Conservation (phyloP, 306 rosid genomes). For the Ceratonia siliqua region DNA sequence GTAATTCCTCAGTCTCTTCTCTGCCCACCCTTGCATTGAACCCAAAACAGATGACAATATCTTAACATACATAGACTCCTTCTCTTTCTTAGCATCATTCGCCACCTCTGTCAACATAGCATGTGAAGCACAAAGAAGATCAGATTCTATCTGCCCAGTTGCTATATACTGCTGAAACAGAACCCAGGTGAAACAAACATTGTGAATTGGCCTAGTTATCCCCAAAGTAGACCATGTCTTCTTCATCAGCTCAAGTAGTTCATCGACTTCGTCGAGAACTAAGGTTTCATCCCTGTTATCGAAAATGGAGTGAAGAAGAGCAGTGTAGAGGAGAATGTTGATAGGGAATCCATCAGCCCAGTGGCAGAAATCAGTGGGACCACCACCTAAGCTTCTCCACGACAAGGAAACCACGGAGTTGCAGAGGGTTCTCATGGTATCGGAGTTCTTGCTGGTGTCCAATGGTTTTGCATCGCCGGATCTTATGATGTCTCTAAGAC, state of each 20-base stretch:
- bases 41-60: slow-evolving; percentile 62
- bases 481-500: slow-evolving; percentile 65
- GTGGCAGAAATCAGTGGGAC: slow-evolving; percentile 83
- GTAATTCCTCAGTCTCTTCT: slow-evolving; percentile 66
- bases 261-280: slow-evolving; percentile 94
- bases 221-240: slow-evolving; percentile 89
- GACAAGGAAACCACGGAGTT: slow-evolving; percentile 87
- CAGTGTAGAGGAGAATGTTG: slow-evolving; percentile 65
- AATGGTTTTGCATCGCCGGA: slow-evolving; percentile 44
- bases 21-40: slow-evolving; percentile 79
- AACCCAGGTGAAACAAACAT: slow-evolving; percentile 84
- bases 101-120: slow-evolving; percentile 79
- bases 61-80: slow-evolving; percentile 57
- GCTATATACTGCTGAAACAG: slow-evolving; percentile 72
- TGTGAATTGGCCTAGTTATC: slow-evolving; percentile 63
- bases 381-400: slow-evolving; percentile 79
- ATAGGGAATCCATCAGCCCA: slow-evolving; percentile 97
- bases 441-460: slow-evolving; percentile 82
- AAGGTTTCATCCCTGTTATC: slow-evolving; percentile 80
- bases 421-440: slow-evolving; percentile 81
- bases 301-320: slow-evolving; percentile 76
- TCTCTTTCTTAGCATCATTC: slow-evolving; percentile 67
- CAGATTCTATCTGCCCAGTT: slow-evolving; percentile 75
- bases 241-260: slow-evolving; percentile 83
- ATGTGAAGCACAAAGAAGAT: slow-evolving; percentile 80